Evolutionary conservation across 768 basidiomycete genomes (phyloP).

Genomic region (Agaricus sinodeliciosus): DNA sequence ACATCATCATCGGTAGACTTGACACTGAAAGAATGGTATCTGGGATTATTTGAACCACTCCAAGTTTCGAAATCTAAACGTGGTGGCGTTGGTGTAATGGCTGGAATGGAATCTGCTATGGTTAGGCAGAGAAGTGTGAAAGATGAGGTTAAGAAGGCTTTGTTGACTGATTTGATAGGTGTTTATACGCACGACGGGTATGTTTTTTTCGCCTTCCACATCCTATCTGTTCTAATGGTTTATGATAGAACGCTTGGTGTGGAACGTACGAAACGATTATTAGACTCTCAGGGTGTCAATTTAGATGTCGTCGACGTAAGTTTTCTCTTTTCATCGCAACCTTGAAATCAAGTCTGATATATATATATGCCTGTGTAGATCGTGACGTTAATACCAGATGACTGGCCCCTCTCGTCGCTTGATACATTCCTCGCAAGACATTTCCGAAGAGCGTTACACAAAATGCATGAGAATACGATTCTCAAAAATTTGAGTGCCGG

Average conservation of each 20-base stretch:
- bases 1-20: constrained; percentile 17
- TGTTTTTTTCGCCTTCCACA: constrained; percentile 22
- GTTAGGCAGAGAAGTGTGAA: constrained; percentile 34
- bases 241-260: constrained; percentile 40
- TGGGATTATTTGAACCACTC: constrained; percentile 31
- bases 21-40: constrained; percentile 49
- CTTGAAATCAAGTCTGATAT: not conserved
- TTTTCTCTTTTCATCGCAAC: constrained; percentile 12
- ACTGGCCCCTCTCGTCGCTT: constrained; percentile 70
- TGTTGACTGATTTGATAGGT: constrained; percentile 68
- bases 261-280: constrained; percentile 56
- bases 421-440: constrained; percentile 77
- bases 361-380: constrained; percentile 33
- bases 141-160: constrained; percentile 42
- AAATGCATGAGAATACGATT: constrained; percentile 63
- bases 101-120: constrained; percentile 14
- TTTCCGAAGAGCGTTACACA: constrained; percentile 69
- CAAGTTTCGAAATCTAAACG: constrained; percentile 16
- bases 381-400: constrained; percentile 57
- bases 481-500: constrained; percentile 73
- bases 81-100: not conserved
- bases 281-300: constrained; percentile 76
- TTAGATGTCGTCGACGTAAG: constrained; percentile 75
- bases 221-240: not conserved
- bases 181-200: constrained; percentile 80